phyloP scores from a whole-genome alignment of 2,329 filamentous ascomycete genomes.

The Chrysoporthe deuterocubensis region DNA sequence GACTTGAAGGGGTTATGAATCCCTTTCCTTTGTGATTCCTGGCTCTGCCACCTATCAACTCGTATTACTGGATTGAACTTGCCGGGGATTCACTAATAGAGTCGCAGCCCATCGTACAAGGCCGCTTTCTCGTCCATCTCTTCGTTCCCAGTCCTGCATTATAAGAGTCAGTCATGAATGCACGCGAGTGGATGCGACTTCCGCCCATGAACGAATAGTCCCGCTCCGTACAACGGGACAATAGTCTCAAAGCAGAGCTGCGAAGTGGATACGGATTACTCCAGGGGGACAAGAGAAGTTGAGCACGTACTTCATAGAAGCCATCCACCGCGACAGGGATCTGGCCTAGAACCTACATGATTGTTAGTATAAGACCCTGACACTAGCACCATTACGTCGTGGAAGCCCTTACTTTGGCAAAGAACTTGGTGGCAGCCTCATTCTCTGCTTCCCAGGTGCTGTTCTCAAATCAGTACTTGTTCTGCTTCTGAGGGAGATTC shows the following conservation, averaged over 20 bases:
- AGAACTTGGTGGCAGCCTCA: not conserved
- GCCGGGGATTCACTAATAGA: not conserved
- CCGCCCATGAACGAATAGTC: too few relatives aligned
- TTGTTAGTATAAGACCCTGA: not conserved
- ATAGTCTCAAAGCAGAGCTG: not conserved
- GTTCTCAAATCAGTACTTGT: not conserved
- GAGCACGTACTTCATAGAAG: not conserved
- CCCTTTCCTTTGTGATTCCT: not conserved
- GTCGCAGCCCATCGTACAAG: not conserved
- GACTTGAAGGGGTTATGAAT: not conserved
- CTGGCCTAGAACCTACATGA: not conserved
- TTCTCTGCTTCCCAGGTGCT: conserved; percentile 1
- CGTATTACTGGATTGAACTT: not conserved
- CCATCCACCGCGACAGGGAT: not conserved
- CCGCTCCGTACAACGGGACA: too few relatives aligned
- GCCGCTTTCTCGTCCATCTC: not conserved
- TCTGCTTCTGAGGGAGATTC: not conserved
- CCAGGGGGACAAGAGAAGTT: not conserved
- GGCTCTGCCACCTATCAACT: not conserved
- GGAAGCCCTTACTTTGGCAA: not conserved
- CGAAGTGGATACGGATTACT: not conserved
- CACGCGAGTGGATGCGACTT: not conserved
- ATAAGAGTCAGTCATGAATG: not conserved
- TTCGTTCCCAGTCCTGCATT: not conserved
- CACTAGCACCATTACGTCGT: not conserved